Percentiles rank a stretch among this genome's conserved stretches.
Conservation (phyloP, 176 grass and related monocot species). For the Rhynchospora tenuis region DNA sequence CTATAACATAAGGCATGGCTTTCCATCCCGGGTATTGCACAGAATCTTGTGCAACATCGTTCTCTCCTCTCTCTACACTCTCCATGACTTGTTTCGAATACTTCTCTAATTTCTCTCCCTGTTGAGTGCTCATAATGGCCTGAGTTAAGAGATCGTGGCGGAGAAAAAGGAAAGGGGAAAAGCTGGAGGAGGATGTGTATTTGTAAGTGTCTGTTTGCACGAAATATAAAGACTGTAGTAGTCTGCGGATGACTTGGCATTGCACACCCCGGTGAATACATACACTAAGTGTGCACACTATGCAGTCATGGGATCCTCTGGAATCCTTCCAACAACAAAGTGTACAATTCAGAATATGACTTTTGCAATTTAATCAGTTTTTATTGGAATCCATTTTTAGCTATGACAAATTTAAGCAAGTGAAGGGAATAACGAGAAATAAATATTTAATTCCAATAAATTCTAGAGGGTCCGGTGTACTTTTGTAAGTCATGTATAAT, state of each 20-base stretch:
- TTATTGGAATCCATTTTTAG: neutral
- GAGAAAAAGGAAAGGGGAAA: neutral
- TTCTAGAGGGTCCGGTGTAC: too few relatives aligned
- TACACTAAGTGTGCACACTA: too few relatives aligned
- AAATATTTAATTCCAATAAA: too few relatives aligned
- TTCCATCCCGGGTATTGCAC: slow-evolving; percentile 55
- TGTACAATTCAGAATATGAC: neutral
- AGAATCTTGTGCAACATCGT: neutral
- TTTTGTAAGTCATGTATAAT: too few relatives aligned
- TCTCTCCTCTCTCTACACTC: slow-evolving; percentile 7
- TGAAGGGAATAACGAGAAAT: too few relatives aligned
- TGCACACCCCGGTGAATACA: too few relatives aligned
- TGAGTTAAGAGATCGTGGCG: neutral
- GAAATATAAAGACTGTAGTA: neutral
- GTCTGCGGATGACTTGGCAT: too few relatives aligned
- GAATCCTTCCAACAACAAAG: neutral
- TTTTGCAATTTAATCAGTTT: neutral
- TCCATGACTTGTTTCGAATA: slow-evolving; percentile 1
- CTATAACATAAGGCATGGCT: slow-evolving; percentile 80
- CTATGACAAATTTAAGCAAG: too few relatives aligned
- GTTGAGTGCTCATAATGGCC: neutral
- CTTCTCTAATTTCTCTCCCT: neutral
- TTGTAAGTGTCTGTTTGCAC: neutral
- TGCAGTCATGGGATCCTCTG: too few relatives aligned
- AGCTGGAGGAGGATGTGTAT: neutral